A percentile compares a stretch with the other conserved stretches of the same genome.
Evolutionary conservation across 2,329 filamentous ascomycete genomes (phyloP).

Genomic region (Lecanoromycetidae sp.): DNA sequence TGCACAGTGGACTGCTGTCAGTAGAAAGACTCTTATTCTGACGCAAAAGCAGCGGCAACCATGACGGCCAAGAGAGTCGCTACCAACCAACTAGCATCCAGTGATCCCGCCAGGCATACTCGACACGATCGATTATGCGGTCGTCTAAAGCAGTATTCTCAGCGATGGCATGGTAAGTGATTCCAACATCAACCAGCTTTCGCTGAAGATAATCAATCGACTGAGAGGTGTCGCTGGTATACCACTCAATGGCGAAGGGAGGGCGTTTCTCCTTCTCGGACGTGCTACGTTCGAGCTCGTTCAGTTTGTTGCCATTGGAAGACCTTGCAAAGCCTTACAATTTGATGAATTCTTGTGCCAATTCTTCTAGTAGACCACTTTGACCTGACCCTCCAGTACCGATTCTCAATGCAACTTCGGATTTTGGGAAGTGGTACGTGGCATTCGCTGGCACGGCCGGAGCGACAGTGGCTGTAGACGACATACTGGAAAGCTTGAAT

Average conservation of each 20-base stretch:
- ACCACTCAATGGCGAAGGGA: background rate
- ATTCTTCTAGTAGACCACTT: background rate
- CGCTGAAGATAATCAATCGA: constrained; percentile 2
- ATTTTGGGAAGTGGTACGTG: background rate
- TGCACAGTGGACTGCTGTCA: no score
- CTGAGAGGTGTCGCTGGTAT: background rate
- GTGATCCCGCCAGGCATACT: constrained; percentile 3
- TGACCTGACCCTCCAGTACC: constrained; percentile 3
- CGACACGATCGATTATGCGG: background rate
- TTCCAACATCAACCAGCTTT: constrained; percentile 2
- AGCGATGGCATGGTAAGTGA: constrained; percentile 1
- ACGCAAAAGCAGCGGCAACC: background rate
- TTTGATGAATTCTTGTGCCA: constrained; percentile 4
- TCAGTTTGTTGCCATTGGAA: background rate
- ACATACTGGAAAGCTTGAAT: background rate
- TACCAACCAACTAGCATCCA: constrained; percentile 2
- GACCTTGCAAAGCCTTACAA: background rate
- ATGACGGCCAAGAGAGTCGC: background rate
- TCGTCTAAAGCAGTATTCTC: background rate
- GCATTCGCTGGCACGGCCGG: background rate
- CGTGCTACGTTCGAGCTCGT: background rate
- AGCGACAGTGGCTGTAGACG: background rate
- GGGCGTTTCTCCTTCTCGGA: background rate
- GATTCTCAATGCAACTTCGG: background rate
- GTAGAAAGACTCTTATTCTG: background rate